Conservation (phyloP, 257 asterid genomes). For the Petunia secreta region DNA sequence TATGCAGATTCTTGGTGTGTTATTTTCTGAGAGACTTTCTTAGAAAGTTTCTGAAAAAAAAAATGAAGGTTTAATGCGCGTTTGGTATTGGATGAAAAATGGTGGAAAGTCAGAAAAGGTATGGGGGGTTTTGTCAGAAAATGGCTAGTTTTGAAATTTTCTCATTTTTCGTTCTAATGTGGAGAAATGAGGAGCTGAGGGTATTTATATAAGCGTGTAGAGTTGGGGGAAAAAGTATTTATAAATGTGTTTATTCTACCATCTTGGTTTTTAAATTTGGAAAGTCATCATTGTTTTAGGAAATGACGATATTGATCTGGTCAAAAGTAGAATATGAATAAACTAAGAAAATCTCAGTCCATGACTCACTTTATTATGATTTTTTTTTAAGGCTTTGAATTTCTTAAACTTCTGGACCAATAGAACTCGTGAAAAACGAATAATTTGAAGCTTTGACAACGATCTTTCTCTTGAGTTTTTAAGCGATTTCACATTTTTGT, state of each 20-base stretch:
- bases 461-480: not conserved
- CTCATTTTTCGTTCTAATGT: not conserved
- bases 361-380: slow-evolving; percentile 2
- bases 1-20: not conserved
- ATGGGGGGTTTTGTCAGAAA: slow-evolving; percentile 45
- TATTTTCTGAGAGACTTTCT: slow-evolving; percentile 35
- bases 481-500: not conserved
- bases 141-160: slow-evolving; percentile 20
- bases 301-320: not conserved
- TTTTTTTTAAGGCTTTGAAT: not conserved
- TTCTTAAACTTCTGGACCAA: not conserved
- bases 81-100: slow-evolving; percentile 41
- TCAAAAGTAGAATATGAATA: slow-evolving; percentile 20
- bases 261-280: not conserved
- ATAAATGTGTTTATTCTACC: not conserved
- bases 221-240: not conserved
- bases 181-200: not conserved
- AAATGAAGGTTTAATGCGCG: slow-evolving; percentile 46
- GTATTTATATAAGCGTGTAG: not conserved
- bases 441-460: not conserved
- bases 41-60: slow-evolving; percentile 41
- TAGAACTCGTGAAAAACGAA: slow-evolving; percentile 17
- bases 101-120: slow-evolving; percentile 47
- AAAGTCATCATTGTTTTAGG: not conserved
- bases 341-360: not conserved